Evolutionary conservation across 1,139 yeast species (phyloP), one percentile per base, ranked within the genome.

Genomic region (Pichia kudriavzevii): DNA sequence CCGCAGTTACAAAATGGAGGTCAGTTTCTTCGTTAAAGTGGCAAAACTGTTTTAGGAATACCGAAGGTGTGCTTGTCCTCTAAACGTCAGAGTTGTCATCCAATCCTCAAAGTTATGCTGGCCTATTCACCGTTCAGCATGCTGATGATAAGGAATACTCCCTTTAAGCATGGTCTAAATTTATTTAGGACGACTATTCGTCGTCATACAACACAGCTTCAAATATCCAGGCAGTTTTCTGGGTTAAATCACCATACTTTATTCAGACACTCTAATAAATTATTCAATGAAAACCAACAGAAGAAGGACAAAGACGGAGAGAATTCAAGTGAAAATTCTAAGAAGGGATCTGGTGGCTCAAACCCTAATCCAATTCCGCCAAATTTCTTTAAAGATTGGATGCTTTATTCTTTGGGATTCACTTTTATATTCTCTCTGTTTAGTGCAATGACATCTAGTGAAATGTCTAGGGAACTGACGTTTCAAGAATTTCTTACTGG

Each of bases 401-500:
- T 47, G 14, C 6, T 46, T 1, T 43, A 41, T 9, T 38, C 50
- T 1, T 11, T 45, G n/a, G 36, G 41, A 6, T 33, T 41, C 18
- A 35, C 48, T 8, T 22, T 46, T 10, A 18, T 47, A 6, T 32
- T 45, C 8, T 35, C 45, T 3, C 12, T 31, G n/a, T 17, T 40
- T 11, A 37, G 28, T 26, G 30, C 36, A 6, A 19, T 33, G 9
- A 34, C 36, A 4, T 13, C 38, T 4, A 29, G 36, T 4, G 46
- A 34, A 19, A 23, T 30, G 7, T 28, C 39, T 10, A 29, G 39
- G 14, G 36, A 39, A 28, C 25, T 47, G 7, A 46, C 51, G 4
- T 47, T 47, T 71, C 96, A 88, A 60, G 95, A 85, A 56, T 91
- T 91, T 66, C 82, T 83, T 53, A 71, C 79, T 16, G 77, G 80